Conservation (phyloP, 768 basidiomycete genomes). For the Myochromella boudieri region DNA sequence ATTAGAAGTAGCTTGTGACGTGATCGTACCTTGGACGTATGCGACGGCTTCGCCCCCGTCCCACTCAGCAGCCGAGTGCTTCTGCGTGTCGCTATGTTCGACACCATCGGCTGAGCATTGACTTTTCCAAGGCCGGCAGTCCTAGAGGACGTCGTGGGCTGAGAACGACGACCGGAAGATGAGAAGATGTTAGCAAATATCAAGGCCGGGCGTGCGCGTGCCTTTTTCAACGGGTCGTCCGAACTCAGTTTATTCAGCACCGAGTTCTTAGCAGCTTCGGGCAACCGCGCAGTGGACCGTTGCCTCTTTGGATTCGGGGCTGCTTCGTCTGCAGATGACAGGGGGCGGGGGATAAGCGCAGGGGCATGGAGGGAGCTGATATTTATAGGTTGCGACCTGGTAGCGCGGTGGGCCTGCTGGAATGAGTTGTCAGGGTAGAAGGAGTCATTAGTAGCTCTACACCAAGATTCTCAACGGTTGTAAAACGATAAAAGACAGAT, state of each 20-base stretch:
- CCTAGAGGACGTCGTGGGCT: constrained; percentile 69
- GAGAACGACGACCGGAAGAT: constrained; percentile 79
- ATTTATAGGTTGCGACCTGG: constrained; percentile 41
- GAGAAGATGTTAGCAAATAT: constrained; percentile 87
- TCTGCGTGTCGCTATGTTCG: constrained; percentile 57
- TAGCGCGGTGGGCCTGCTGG: constrained; percentile 47
- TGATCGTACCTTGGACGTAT: constrained; percentile 53
- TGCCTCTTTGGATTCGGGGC: constrained; percentile 77
- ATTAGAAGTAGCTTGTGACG: no score
- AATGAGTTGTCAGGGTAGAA: constrained; percentile 59
- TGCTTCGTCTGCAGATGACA: constrained; percentile 81
- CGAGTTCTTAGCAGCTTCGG: constrained; percentile 48
- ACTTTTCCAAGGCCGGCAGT: constrained; percentile 52
- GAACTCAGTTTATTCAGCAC: constrained; percentile 55
- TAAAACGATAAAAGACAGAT: constrained; percentile 6
- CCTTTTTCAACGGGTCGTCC: constrained; percentile 84
- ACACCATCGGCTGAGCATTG: constrained; percentile 41
- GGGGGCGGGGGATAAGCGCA: constrained; percentile 62
- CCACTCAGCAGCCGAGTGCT: constrained; percentile 73
- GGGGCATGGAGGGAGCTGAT: constrained; percentile 45
- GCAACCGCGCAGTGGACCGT: constrained; percentile 60
- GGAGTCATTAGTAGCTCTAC: constrained; percentile 16
- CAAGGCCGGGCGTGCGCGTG: constrained; percentile 87
- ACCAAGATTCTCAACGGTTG: background rate
- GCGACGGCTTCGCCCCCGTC: constrained; percentile 46